Percentiles rank a stretch among this genome's conserved stretches.
These are phyloP conservation scores for Hericium erinaceus DNA, from an alignment of 768 basidiomycete genomes.

Conservation along the genomic window DNA sequence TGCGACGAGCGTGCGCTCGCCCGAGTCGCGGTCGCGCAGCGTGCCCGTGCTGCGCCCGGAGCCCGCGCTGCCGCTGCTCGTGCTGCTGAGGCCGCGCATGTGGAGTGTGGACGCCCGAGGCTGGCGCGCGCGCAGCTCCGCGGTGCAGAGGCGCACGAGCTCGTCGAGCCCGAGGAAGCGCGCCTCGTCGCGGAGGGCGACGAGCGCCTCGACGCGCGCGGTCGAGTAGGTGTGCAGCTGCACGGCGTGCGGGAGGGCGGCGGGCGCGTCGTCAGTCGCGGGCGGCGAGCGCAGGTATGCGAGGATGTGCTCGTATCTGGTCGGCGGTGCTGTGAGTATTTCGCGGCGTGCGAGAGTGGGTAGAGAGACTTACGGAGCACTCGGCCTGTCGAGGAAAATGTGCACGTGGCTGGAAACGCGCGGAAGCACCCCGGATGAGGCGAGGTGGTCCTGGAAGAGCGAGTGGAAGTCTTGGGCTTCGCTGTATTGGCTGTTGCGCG, in stretches of 20 bases:
- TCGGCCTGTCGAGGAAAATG: constrained; percentile 73
- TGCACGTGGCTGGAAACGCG: constrained; percentile 41
- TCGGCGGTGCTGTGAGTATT: background rate
- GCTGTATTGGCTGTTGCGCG: constrained; percentile 43
- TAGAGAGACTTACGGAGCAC: constrained; percentile 58
- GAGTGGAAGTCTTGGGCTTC: constrained; percentile 31
- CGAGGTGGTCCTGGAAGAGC: constrained; percentile 53
- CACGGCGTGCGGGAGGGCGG: constrained; percentile 50
- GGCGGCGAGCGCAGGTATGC: constrained; percentile 58
- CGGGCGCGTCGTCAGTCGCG: constrained; percentile 34
- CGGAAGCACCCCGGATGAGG: constrained; percentile 47
- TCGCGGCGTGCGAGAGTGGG: background rate
- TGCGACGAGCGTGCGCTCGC: constrained; percentile 5
- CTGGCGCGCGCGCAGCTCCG: constrained; percentile 49
- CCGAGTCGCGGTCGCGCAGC: constrained; percentile 44
- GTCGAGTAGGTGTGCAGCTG: constrained; percentile 33
- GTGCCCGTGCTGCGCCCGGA: constrained; percentile 56
- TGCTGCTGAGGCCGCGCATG: constrained; percentile 34
- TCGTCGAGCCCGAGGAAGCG: constrained; percentile 60
- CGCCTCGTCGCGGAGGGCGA: constrained; percentile 76
- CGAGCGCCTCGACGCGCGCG: constrained; percentile 44
- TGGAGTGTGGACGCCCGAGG: constrained; percentile 30
- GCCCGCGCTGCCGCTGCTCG: constrained; percentile 30
- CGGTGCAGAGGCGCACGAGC: constrained; percentile 54
- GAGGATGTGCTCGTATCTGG: constrained; percentile 64